Evolutionary conservation across 371 early-diverging fungal species (phyloP), one percentile per base, ranked within the genome.

Genomic region (Mucor saturninus): DNA sequence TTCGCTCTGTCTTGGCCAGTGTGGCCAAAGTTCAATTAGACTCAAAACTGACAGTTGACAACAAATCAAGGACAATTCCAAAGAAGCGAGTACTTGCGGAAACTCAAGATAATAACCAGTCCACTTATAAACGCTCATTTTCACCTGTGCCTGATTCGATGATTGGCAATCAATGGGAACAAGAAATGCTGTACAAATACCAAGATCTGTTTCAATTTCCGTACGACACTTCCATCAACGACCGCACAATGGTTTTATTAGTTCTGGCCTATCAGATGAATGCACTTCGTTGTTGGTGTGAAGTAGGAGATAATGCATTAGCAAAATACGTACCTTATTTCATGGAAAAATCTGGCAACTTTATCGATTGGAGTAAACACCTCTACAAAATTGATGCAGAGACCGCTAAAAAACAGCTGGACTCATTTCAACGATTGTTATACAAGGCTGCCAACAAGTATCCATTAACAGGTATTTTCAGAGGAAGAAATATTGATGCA

Each of bases 211-310:
- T 81, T 31, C 59, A 62, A 5, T 72, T 79, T 42, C 77, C 82
- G 2, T 50, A 72, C 29, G 71, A 79, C 32, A 4, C 40, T 13
- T 56, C 39, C 14, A 67, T 74, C 32, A 73, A 60, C 40, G 76
- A 81, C 49, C 43, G 52, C n/a, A 67, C 69, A 0, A 75, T 70
- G 51, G 56, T 81, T n/a, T 55, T 77, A 8, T 56, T 81, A 10
- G 59, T 81, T 3, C 30, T 81, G 10, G 72, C 79, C 0, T 77
- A 68, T 52, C 82, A 81, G 54, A 64, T 75, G 69, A 81, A 77
- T 38, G 40, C 66, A 2, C 61, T 81, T 39, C 72, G 77, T 37
- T 75, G 68, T 40, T 77, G 72, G 69, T 69, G 67, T 15, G 75
- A 74, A 42, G 50, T 79, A 4, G 53, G 68, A 5, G 66, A 72